phyloP scores from a whole-genome alignment of 169 alveolate species.

The Besnoitia besnoiti region DNA sequence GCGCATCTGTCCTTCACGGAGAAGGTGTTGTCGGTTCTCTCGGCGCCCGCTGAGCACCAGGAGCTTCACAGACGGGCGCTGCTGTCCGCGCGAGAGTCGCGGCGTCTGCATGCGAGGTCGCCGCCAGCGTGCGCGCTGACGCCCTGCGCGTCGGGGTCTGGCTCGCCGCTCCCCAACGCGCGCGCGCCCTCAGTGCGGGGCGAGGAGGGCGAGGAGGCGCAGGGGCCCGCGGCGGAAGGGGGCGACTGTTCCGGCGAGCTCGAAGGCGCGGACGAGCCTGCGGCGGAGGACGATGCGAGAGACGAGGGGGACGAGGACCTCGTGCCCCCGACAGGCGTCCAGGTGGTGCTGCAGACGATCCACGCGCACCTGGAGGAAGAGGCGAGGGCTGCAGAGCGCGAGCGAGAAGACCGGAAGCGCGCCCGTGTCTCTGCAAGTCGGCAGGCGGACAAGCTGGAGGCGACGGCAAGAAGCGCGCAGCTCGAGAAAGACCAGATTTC shows the following conservation, averaged over 20 bases:
- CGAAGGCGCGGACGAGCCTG: no score
- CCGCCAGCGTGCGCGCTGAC: constrained; percentile 8
- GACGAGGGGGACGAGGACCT: constrained; percentile 30
- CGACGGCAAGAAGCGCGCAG: background rate
- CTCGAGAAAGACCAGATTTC: background rate
- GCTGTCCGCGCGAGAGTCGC: background rate
- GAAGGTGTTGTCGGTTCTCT: background rate
- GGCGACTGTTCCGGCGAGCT: background rate
- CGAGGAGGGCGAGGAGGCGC: no score
- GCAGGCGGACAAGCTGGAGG: background rate
- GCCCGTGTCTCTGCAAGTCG: background rate
- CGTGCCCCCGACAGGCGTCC: constrained; percentile 59
- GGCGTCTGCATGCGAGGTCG: background rate
- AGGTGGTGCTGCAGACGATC: constrained; percentile 50
- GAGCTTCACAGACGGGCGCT: background rate
- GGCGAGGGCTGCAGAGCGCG: background rate
- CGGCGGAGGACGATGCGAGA: background rate
- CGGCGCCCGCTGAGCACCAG: background rate
- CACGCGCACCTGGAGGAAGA: constrained; percentile 36
- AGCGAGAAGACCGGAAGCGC: background rate
- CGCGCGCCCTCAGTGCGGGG: no score
- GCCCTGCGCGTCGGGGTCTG: no score
- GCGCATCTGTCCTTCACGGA: background rate
- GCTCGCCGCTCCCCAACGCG: no score
- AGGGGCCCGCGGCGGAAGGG: background rate